Percentiles rank a stretch among this genome's conserved stretches.
Evolutionary conservation across 805 yeast genomes (phyloP).

Genomic region (Hanseniaspora nectarophila): DNA sequence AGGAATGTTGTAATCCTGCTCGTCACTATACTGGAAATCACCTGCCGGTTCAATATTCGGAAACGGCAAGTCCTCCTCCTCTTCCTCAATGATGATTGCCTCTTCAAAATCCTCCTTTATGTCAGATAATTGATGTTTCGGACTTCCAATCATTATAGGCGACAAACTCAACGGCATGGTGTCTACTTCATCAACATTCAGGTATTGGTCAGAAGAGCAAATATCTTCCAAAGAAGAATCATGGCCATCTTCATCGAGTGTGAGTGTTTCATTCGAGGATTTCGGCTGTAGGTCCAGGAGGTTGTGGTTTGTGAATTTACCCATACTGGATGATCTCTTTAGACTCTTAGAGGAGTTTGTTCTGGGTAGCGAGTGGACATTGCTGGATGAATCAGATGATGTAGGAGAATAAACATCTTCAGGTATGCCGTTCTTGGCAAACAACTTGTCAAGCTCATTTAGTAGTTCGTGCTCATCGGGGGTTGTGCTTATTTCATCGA

Average conservation of each 20-base stretch:
- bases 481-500: slow-evolving; percentile 2
- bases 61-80: neutral
- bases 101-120: neutral
- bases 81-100: neutral
- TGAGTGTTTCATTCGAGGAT: slow-evolving; percentile 10
- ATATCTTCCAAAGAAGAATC: slow-evolving; percentile 16
- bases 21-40: neutral
- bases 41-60: neutral
- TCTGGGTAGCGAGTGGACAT: slow-evolving; percentile 18
- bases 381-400: neutral
- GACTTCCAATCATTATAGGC: neutral
- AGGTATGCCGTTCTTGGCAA: neutral
- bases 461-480: slow-evolving; percentile 2
- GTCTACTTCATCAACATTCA: slow-evolving; percentile 30
- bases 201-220: slow-evolving; percentile 22
- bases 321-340: neutral
- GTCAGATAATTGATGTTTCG: neutral
- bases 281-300: neutral
- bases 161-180: slow-evolving; percentile 19
- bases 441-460: slow-evolving; percentile 2
- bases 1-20: slow-evolving; percentile 26
- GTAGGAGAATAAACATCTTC: neutral
- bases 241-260: slow-evolving; percentile 16
- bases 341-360: neutral
- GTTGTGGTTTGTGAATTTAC: neutral